Conservation (phyloP, 768 basidiomycete species). For the Fomitopsis serialis region DNA sequence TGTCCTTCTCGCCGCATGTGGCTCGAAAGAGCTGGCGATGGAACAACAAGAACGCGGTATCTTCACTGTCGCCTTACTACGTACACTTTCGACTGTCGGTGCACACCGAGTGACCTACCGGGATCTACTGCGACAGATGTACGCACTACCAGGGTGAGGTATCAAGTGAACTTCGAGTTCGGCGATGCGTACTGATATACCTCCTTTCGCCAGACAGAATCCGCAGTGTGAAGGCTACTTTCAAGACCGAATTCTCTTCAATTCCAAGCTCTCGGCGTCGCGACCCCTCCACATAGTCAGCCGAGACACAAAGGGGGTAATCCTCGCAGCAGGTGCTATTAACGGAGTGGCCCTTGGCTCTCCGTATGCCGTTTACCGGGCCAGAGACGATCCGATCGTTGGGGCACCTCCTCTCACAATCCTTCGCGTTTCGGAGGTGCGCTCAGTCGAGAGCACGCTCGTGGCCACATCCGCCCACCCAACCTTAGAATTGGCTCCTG, state of each 20-base stretch:
- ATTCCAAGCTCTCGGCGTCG: slow-evolving; percentile 13
- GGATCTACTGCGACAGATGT: slow-evolving; percentile 18
- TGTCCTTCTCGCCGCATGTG: slow-evolving; percentile 17
- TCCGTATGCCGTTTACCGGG: slow-evolving; percentile 17
- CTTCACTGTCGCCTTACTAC: slow-evolving; percentile 22
- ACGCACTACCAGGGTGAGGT: slow-evolving; percentile 7
- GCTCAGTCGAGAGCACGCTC: neutral
- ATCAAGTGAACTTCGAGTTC: neutral
- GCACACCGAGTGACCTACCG: slow-evolving; percentile 17
- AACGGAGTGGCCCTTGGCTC: slow-evolving; percentile 20
- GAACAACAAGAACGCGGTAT: slow-evolving; percentile 18
- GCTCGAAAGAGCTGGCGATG: slow-evolving; percentile 7
- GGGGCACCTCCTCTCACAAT: too few species aligned
- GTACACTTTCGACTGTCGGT: neutral
- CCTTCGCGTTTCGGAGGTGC: too few species aligned
- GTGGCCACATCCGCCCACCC: too few species aligned
- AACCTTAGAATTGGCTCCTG: too few species aligned
- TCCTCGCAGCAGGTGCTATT: slow-evolving; percentile 20
- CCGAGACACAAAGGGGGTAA: neutral
- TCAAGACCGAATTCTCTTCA: slow-evolving; percentile 20
- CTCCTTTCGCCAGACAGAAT: slow-evolving; percentile 15
- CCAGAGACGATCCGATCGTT: neutral
- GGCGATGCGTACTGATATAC: neutral
- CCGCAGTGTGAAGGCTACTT: slow-evolving; percentile 25
- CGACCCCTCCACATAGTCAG: slow-evolving; percentile 5